phyloP scores from a whole-genome alignment of 2,329 filamentous ascomycete species.

The Hymenotorrendiella dingleyae region DNA sequence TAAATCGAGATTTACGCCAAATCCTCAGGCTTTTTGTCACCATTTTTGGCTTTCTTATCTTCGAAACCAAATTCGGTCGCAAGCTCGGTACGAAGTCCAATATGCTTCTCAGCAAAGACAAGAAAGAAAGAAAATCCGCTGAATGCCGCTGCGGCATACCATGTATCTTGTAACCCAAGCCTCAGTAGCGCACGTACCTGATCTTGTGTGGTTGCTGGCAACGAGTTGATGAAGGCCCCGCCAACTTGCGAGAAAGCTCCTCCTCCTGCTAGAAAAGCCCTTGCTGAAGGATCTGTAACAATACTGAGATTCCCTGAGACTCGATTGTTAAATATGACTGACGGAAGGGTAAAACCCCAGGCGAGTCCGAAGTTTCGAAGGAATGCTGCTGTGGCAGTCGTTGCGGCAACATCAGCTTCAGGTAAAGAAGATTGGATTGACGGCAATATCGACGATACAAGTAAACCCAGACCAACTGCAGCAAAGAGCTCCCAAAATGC shows the following conservation, averaged over 20 bases:
- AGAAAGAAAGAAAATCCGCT: not conserved
- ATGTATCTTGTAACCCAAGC: not conserved
- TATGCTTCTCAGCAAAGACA: not conserved
- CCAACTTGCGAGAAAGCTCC: not conserved
- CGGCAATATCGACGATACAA: slow-evolving; percentile 3
- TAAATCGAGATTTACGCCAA: no score
- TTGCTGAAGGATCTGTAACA: not conserved
- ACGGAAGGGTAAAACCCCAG: not conserved
- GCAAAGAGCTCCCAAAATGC: not conserved
- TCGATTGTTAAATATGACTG: not conserved
- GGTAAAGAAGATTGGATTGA: slow-evolving; percentile 1
- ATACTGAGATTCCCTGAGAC: not conserved
- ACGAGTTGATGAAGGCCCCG: not conserved
- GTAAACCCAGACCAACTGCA: slow-evolving; percentile 1
- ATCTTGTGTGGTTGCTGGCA: not conserved
- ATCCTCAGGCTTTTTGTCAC: not conserved
- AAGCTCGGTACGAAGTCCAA: not conserved
- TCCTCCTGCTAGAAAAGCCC: not conserved
- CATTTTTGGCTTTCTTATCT: not conserved
- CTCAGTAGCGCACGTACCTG: not conserved
- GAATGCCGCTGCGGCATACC: not conserved
- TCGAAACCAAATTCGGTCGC: not conserved
- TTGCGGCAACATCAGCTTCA: not conserved
- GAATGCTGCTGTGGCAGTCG: not conserved
- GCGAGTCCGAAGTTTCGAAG: not conserved